Evolutionary conservation across 2,329 filamentous ascomycete genomes (phyloP).

Genomic region (Hymenoscyphus repandus): DNA sequence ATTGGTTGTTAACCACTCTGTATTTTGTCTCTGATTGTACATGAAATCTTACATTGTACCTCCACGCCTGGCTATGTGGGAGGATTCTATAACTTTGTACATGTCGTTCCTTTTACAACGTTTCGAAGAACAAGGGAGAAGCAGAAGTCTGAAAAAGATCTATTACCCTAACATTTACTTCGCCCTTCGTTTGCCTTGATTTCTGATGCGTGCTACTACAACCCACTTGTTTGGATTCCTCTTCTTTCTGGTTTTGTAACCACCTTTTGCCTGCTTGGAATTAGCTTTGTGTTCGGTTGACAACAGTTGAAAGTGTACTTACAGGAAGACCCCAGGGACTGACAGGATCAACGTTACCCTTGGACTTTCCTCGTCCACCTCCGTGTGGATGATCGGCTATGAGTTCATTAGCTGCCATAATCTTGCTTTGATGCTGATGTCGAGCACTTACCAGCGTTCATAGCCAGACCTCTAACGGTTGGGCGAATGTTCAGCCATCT

Average conservation of each 20-base stretch:
- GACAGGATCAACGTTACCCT: slow-evolving; percentile 93
- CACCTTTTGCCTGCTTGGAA: slow-evolving; percentile 61
- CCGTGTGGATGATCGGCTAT: slow-evolving; percentile 91
- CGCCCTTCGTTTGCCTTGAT: slow-evolving; percentile 81
- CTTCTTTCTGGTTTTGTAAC: slow-evolving; percentile 87
- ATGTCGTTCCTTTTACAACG: not conserved
- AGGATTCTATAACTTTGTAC: no score
- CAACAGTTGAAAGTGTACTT: slow-evolving; percentile 40
- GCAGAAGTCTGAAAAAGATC: not conserved
- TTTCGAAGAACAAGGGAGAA: not conserved
- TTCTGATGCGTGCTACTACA: slow-evolving; percentile 75
- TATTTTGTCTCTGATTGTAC: not conserved
- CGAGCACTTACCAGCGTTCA: slow-evolving; percentile 76
- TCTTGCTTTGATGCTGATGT: slow-evolving; percentile 10
- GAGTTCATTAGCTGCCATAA: slow-evolving; percentile 18
- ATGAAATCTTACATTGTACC: not conserved
- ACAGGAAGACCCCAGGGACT: slow-evolving; percentile 96
- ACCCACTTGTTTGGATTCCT: slow-evolving; percentile 90
- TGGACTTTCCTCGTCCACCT: slow-evolving; percentile 98
- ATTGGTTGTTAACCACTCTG: no score
- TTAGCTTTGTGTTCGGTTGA: slow-evolving; percentile 26
- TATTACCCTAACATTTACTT: slow-evolving; percentile 40
- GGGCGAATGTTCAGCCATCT: slow-evolving; percentile 92
- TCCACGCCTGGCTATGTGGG: no score
- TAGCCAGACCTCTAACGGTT: slow-evolving; percentile 93